Evolutionary conservation across 2,329 filamentous ascomycete species (phyloP).

Genomic region (Colletotrichum godetiae): DNA sequence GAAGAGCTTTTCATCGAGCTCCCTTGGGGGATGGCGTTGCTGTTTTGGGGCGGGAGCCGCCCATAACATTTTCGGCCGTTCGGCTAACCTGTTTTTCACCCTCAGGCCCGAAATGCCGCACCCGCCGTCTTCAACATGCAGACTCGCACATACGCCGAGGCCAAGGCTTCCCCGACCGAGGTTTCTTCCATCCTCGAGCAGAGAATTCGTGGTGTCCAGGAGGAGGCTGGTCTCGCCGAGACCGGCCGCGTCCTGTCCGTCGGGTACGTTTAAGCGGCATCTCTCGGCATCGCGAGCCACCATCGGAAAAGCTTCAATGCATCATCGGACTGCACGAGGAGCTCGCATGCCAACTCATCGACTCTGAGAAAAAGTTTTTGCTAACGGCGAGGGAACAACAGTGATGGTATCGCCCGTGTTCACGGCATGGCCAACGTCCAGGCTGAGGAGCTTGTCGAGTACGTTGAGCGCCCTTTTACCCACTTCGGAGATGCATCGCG

Average conservation of each 20-base stretch:
- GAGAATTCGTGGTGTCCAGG: slow-evolving; percentile 97
- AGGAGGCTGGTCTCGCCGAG: slow-evolving; percentile 96
- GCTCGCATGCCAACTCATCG: slow-evolving; percentile 29
- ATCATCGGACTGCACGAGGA: slow-evolving; percentile 29
- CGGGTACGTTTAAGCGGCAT: slow-evolving; percentile 76
- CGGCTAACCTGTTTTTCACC: slow-evolving; percentile 64
- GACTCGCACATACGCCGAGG: slow-evolving; percentile 88
- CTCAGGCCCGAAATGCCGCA: slow-evolving; percentile 86
- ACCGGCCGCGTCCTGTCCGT: slow-evolving; percentile 98
- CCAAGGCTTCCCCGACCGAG: slow-evolving; percentile 96
- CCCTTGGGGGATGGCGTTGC: slow-evolving; percentile 42
- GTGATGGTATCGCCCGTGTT: slow-evolving; percentile 99
- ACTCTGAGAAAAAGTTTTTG: slow-evolving; percentile 23
- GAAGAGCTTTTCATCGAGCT: slow-evolving; percentile 49
- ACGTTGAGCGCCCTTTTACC: slow-evolving; percentile 59
- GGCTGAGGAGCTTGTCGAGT: slow-evolving; percentile 99
- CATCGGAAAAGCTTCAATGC: slow-evolving; percentile 29
- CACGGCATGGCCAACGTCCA: slow-evolving; percentile 99
- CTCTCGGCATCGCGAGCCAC: slow-evolving; percentile 32
- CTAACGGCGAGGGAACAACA: slow-evolving; percentile 50
- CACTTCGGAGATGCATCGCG: slow-evolving; percentile 17
- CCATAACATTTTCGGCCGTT: slow-evolving; percentile 56
- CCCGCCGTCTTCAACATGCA: slow-evolving; percentile 82
- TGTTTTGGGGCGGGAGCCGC: slow-evolving; percentile 37
- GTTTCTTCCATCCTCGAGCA: slow-evolving; percentile 99